Conservation (phyloP, 2,329 filamentous ascomycete species). For the Fusarium acutatum region DNA sequence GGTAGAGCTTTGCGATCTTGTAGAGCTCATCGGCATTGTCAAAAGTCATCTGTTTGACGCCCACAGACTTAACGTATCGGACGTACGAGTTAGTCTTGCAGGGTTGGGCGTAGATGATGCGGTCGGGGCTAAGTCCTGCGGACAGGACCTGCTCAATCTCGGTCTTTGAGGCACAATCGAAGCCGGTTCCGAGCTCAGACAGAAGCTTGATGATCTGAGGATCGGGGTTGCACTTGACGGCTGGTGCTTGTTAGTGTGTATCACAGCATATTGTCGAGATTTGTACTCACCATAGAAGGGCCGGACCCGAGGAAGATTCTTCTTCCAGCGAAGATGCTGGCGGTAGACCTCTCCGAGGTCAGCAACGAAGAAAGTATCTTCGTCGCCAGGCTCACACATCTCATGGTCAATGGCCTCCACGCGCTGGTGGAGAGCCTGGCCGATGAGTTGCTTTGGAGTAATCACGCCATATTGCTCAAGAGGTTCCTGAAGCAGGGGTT, state of each 20-base stretch:
- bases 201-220: constrained; percentile 87
- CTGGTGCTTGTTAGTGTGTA: constrained; percentile 53
- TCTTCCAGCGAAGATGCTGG: constrained; percentile 98
- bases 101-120: constrained; percentile 98
- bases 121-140: constrained; percentile 83
- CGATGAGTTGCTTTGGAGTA: constrained; percentile 81
- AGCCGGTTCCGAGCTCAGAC: constrained; percentile 87
- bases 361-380: constrained; percentile 98
- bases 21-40: constrained; percentile 98
- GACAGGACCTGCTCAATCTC: constrained; percentile 93
- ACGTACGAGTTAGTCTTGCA: constrained; percentile 99
- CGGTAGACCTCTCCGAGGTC: constrained; percentile 98
- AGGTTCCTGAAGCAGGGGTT: constrained; percentile 50
- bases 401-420: constrained; percentile 87
- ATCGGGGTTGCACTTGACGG: constrained; percentile 99
- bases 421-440: constrained; percentile 84
- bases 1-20: constrained; percentile 94
- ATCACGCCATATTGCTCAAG: constrained; percentile 52
- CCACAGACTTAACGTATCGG: constrained; percentile 83
- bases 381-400: constrained; percentile 87
- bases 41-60: constrained; percentile 98
- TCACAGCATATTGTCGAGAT: too few species aligned
- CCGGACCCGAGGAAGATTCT: constrained; percentile 89
- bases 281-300: constrained; percentile 85
- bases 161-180: constrained; percentile 97